A percentile compares a stretch with the other conserved stretches of the same genome.
Conservation (phyloP, 75 land plant genomes). For the Cunninghamia lanceolata region DNA sequence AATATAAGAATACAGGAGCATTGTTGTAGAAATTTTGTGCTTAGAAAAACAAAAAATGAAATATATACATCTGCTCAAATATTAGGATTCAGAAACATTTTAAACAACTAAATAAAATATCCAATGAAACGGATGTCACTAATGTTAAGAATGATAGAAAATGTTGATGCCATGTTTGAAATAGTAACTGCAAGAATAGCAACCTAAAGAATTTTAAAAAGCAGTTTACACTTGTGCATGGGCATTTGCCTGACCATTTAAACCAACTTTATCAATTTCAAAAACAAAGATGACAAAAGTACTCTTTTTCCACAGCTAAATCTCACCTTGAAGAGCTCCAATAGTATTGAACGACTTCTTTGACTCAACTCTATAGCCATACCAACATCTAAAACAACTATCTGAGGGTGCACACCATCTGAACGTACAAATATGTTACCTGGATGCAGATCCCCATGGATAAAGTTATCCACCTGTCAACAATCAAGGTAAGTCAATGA, state of each 20-base stretch:
- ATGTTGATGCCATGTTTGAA: too few relatives aligned
- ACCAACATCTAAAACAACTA: constrained; percentile 37
- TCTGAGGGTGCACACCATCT: constrained; percentile 14
- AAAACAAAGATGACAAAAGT: not conserved
- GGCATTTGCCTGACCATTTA: not conserved
- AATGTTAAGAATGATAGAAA: too few relatives aligned
- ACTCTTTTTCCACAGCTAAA: not conserved
- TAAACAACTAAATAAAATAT: too few relatives aligned
- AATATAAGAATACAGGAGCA: too few relatives aligned
- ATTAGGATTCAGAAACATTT: too few relatives aligned
- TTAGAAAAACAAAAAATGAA: too few relatives aligned
- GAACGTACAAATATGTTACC: constrained; percentile 38
- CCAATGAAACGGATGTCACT: too few relatives aligned
- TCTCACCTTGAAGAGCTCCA: constrained; percentile 35
- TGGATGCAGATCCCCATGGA: constrained; percentile 46
- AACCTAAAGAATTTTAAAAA: not conserved
- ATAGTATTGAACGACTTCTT: constrained; percentile 22
- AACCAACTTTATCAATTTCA: not conserved
- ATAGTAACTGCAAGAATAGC: too few relatives aligned
- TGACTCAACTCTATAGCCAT: constrained; percentile 37
- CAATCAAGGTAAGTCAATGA: constrained; percentile 7
- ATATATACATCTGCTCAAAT: too few relatives aligned
- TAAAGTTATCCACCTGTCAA: constrained; percentile 32
- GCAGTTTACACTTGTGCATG: too few relatives aligned
- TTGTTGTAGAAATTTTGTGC: too few relatives aligned